phyloP scores from a whole-genome alignment of 2,329 filamentous ascomycete genomes.

The Claviceps cyperi region DNA sequence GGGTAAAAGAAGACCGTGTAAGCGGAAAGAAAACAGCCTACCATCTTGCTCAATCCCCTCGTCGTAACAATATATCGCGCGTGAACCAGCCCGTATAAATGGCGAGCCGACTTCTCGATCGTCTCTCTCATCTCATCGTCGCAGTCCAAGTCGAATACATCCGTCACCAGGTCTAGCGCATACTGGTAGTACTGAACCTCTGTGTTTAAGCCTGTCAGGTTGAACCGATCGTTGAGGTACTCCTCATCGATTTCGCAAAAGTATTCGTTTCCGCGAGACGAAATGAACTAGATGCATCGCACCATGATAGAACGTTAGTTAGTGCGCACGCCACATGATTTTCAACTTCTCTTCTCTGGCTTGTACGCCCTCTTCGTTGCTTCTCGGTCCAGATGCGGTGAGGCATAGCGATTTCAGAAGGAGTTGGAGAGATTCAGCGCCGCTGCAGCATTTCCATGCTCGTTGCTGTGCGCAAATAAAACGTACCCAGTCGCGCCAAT shows the following conservation, averaged over 20 bases:
- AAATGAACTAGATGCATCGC: constrained; percentile 62
- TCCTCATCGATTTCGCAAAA: constrained; percentile 99
- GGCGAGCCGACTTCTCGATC: constrained; percentile 91
- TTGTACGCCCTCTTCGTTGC: too few relatives aligned
- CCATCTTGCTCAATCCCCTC: constrained; percentile 88
- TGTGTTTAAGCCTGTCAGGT: constrained; percentile 89
- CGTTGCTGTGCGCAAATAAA: neutral
- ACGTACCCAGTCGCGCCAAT: constrained; percentile 98
- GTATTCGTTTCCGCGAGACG: constrained; percentile 93
- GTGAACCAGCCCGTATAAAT: constrained; percentile 91
- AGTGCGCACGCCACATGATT: neutral
- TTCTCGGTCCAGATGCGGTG: too few relatives aligned
- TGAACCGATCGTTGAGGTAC: constrained; percentile 95
- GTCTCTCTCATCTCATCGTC: constrained; percentile 97
- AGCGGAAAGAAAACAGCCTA: constrained; percentile 26
- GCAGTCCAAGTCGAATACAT: constrained; percentile 96
- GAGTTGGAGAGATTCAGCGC: neutral
- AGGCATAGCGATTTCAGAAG: neutral
- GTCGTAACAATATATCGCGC: constrained; percentile 96
- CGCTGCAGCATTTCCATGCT: neutral
- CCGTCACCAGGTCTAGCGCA: constrained; percentile 90
- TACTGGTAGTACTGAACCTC: constrained; percentile 99
- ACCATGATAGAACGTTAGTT: neutral
- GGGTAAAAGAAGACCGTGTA: neutral
- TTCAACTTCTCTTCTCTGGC: neutral